Percentiles rank a stretch among this genome's conserved stretches.
phyloP scores from a whole-genome alignment of 225 moss, liverwort and hornwort species.

The Straminergon stramineum region DNA sequence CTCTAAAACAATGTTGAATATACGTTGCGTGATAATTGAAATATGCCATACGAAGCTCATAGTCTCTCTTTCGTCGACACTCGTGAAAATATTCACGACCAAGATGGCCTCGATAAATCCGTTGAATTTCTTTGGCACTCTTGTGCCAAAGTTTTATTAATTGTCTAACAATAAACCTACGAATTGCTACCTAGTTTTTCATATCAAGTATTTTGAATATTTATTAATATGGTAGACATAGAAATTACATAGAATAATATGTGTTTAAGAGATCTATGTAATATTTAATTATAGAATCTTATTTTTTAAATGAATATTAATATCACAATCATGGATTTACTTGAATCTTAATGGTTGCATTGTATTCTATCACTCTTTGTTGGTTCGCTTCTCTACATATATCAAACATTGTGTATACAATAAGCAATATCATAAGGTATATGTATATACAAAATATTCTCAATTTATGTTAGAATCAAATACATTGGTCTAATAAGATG shows the following conservation, averaged over 20 bases:
- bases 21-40: constrained; percentile 19
- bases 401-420: background rate
- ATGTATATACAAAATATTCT: no score
- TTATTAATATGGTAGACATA: background rate
- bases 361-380: constrained; percentile 3
- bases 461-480: background rate
- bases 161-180: constrained; percentile 1
- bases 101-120: constrained; percentile 31
- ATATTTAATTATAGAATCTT: background rate
- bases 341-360: constrained; percentile 35
- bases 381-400: constrained; percentile 10
- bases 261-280: background rate
- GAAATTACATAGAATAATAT: background rate
- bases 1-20: constrained; percentile 22
- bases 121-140: constrained; percentile 26
- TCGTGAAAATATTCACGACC: constrained; percentile 25
- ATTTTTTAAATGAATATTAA: background rate
- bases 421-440: no score
- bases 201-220: background rate
- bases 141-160: constrained; percentile 23
- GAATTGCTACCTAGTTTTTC: background rate
- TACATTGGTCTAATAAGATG: no score
- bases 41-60: constrained; percentile 19
- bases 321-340: background rate
- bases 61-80: background rate